Percentiles rank a stretch among this genome's conserved stretches.
phyloP scores from a whole-genome alignment of 2,329 filamentous ascomycete genomes.

The Trichoderma gracile region DNA sequence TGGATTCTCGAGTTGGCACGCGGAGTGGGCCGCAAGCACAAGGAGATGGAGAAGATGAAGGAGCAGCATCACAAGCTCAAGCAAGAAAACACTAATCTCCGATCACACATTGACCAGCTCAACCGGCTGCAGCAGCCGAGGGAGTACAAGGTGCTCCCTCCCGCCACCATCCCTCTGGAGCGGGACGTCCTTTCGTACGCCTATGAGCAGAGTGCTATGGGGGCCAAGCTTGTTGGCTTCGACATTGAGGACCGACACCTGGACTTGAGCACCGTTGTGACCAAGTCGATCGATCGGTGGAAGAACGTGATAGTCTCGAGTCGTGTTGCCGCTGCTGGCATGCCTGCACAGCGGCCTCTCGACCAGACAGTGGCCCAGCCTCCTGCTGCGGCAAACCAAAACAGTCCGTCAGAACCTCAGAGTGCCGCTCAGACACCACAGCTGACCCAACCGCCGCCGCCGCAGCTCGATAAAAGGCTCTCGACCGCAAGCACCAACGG shows the following conservation, averaged over 20 bases:
- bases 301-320: constrained; percentile 59
- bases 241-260: constrained; percentile 53
- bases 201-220: constrained; percentile 48
- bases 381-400: constrained; percentile 30
- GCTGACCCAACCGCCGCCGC: constrained; percentile 28
- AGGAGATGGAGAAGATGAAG: constrained; percentile 54
- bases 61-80: constrained; percentile 52
- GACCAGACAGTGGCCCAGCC: constrained; percentile 38
- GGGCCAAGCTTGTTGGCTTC: constrained; percentile 46
- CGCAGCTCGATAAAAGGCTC: constrained; percentile 32
- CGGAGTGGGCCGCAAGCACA: constrained; percentile 58
- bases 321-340: constrained; percentile 46
- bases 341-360: constrained; percentile 53
- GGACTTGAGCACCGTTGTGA: constrained; percentile 54
- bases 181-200: constrained; percentile 50
- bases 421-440: constrained; percentile 32
- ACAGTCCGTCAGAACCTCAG: constrained; percentile 32
- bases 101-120: constrained; percentile 59
- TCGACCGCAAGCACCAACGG: constrained; percentile 42
- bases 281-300: constrained; percentile 61
- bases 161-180: constrained; percentile 55
- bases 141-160: constrained; percentile 57
- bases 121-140: constrained; percentile 60
- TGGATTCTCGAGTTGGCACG: constrained; percentile 64
- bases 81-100: constrained; percentile 60